phyloP scores from a whole-genome alignment of 1,284 basidiomycete species.

The Ganoderma resinaceum region DNA sequence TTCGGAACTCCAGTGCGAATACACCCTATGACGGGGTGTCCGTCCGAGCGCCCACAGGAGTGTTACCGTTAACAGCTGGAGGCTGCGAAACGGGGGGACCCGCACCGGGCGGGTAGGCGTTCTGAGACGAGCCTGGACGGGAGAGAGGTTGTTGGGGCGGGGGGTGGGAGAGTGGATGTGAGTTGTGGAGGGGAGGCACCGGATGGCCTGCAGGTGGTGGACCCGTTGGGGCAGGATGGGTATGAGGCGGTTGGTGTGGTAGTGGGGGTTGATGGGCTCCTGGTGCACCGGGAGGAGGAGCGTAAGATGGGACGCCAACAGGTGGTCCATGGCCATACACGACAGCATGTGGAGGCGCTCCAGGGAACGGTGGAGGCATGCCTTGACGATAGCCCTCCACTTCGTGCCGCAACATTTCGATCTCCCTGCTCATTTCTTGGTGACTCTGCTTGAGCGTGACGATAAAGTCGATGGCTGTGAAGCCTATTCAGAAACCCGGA shows the following conservation, averaged over 20 bases:
- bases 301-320: slow-evolving; percentile 38
- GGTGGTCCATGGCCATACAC: slow-evolving; percentile 57
- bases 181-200: slow-evolving; percentile 41
- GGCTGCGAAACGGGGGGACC: slow-evolving; percentile 40
- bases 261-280: slow-evolving; percentile 50
- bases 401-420: slow-evolving; percentile 81
- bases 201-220: slow-evolving; percentile 23
- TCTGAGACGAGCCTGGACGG: slow-evolving; percentile 55
- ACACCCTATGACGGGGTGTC: slow-evolving; percentile 39
- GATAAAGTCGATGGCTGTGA: slow-evolving; percentile 88
- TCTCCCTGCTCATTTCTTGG: slow-evolving; percentile 78
- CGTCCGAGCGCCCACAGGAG: slow-evolving; percentile 28
- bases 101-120: slow-evolving; percentile 50
- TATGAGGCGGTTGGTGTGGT: slow-evolving; percentile 38
- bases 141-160: slow-evolving; percentile 40
- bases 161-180: slow-evolving; percentile 44
- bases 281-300: slow-evolving; percentile 44
- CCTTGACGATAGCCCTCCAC: slow-evolving; percentile 70
- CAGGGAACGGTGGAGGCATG: slow-evolving; percentile 54
- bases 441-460: slow-evolving; percentile 76
- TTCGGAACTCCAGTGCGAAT: slow-evolving; percentile 10
- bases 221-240: slow-evolving; percentile 37
- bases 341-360: slow-evolving; percentile 57
- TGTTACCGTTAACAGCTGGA: slow-evolving; percentile 44
- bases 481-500: not conserved